These are phyloP conservation scores for Naumovozyma dairenensis DNA, from an alignment of 805 yeast genomes.

Conservation along the genomic window DNA sequence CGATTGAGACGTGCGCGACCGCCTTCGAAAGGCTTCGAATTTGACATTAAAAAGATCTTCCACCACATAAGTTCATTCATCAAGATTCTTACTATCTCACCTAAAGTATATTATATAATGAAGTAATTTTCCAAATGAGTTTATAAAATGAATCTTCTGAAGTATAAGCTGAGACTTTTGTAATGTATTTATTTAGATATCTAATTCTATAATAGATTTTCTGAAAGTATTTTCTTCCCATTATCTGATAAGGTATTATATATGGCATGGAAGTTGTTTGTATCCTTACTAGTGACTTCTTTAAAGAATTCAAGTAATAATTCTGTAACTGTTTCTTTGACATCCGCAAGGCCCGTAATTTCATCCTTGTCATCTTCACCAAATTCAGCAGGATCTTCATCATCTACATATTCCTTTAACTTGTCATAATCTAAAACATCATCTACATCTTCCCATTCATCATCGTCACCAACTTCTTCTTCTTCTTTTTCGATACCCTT, in stretches of 20 bases:
- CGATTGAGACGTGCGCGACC: too few species aligned
- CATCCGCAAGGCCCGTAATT: slow-evolving; percentile 9
- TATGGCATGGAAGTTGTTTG: slow-evolving; percentile 42
- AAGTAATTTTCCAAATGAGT: too few species aligned
- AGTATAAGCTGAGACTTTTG: too few species aligned
- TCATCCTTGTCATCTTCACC: slow-evolving; percentile 12
- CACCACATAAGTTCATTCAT: too few species aligned
- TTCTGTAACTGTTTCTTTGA: slow-evolving; percentile 23
- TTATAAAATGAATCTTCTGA: too few species aligned
- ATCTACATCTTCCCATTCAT: slow-evolving; percentile 72
- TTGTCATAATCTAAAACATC: slow-evolving; percentile 60
- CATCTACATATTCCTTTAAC: slow-evolving; percentile 39
- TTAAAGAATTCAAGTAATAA: slow-evolving; percentile 44
- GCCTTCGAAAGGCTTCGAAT: too few species aligned
- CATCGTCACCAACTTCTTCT: slow-evolving; percentile 31
- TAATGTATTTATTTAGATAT: too few species aligned
- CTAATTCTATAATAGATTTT: slow-evolving; percentile 14
- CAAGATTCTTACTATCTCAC: too few species aligned
- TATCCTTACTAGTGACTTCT: slow-evolving; percentile 41
- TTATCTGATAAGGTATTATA: slow-evolving; percentile 41
- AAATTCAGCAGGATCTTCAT: slow-evolving; percentile 11
- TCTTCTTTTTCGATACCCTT: slow-evolving; percentile 6
- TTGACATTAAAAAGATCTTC: too few species aligned
- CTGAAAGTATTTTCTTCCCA: slow-evolving; percentile 46
- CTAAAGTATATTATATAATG: too few species aligned